A percentile compares a stretch with the other conserved stretches of the same genome.
These are phyloP conservation scores for Capsicum rhomboideum DNA, from an alignment of 257 asterid species.

Conservation along the genomic window DNA sequence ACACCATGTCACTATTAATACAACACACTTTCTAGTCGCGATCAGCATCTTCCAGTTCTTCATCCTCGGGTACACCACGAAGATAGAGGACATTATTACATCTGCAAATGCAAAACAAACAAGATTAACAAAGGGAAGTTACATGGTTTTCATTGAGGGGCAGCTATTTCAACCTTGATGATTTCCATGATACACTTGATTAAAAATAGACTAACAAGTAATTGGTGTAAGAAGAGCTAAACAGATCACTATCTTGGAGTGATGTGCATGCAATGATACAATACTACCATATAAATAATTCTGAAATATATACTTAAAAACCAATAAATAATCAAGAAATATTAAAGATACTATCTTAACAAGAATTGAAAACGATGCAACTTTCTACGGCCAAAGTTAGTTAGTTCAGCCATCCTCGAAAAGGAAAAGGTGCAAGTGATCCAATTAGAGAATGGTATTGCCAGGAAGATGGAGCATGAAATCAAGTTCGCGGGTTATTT, in stretches of 20 bases:
- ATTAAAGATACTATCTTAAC: background rate
- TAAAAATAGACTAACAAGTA: background rate
- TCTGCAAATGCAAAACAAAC: background rate
- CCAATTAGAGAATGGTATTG: background rate
- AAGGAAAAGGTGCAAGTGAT: background rate
- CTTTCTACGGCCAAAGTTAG: background rate
- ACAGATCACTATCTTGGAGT: background rate
- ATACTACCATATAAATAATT: no score
- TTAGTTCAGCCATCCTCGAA: background rate
- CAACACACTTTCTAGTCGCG: background rate
- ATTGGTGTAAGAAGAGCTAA: background rate
- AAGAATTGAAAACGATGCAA: background rate
- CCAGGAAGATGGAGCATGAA: background rate
- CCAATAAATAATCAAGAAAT: background rate
- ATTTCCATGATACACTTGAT: background rate
- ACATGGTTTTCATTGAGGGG: background rate
- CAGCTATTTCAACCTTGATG: background rate
- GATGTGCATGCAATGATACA: background rate
- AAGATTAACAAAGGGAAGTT: background rate
- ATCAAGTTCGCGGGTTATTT: background rate
- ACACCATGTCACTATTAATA: background rate
- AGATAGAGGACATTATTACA: background rate
- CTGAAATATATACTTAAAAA: no score
- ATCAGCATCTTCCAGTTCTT: background rate
- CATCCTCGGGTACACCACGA: slow-evolving; percentile 2